A percentile compares a stretch with the other conserved stretches of the same genome.
Conservation (phyloP, 345 rosid genomes). For the Melastoma malabathricum region DNA sequence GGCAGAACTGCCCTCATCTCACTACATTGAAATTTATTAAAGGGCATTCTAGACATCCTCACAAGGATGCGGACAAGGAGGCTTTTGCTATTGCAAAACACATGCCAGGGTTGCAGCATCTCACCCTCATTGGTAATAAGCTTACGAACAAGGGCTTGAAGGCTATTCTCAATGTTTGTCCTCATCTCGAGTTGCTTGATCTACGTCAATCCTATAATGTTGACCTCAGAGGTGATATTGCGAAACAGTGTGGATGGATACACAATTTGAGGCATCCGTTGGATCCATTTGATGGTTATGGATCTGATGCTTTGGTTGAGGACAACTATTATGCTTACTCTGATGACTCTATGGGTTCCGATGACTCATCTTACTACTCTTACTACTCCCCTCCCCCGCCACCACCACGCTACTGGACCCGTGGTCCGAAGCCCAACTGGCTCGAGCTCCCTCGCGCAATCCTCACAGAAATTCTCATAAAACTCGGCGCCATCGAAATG, state of each 20-base stretch:
- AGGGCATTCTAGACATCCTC: conserved; percentile 9
- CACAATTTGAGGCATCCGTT: conserved; percentile 32
- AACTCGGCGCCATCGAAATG: too few relatives aligned
- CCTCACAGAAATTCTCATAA: too few relatives aligned
- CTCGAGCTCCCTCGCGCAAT: too few relatives aligned
- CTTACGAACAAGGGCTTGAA: conserved; percentile 44
- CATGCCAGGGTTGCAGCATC: conserved; percentile 37
- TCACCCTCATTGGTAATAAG: conserved; percentile 42
- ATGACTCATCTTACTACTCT: conserved; percentile 21
- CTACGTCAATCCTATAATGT: conserved; percentile 51
- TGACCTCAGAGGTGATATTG: conserved; percentile 23
- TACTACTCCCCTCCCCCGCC: too few relatives aligned
- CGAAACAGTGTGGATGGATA: conserved; percentile 33
- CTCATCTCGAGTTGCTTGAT: conserved; percentile 51
- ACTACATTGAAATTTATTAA: conserved; percentile 27
- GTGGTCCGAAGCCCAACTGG: too few relatives aligned
- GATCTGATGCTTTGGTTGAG: conserved; percentile 10
- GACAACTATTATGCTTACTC: too few relatives aligned
- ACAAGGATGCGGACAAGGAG: conserved; percentile 23
- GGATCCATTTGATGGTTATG: conserved; percentile 37
- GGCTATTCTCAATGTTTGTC: conserved; percentile 53
- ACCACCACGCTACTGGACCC: too few relatives aligned
- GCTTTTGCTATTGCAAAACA: conserved; percentile 51
- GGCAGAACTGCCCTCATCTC: conserved; percentile 27
- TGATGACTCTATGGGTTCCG: conserved; percentile 19